These are phyloP conservation scores for Malus orientalis DNA, from an alignment of 306 rosid species.

Conservation along the genomic window DNA sequence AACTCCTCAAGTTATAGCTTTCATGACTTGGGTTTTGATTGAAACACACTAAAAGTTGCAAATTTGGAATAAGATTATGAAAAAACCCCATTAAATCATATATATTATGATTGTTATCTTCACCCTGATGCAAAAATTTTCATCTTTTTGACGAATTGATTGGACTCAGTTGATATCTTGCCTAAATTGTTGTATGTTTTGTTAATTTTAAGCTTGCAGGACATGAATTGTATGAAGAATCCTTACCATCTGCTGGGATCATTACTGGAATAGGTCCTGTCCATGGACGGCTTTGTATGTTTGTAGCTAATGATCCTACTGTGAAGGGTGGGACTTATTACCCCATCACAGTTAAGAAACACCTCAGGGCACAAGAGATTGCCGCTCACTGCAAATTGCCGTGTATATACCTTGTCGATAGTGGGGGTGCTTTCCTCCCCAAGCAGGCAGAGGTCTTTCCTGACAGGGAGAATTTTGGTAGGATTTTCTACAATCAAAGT, in stretches of 20 bases:
- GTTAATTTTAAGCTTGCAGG: conserved; percentile 77
- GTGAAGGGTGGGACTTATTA: conserved; percentile 94
- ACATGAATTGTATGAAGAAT: conserved; percentile 71
- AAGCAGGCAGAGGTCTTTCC: conserved; percentile 98
- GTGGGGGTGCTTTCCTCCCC: conserved; percentile 97
- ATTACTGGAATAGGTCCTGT: conserved; percentile 92
- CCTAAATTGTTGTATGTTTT: conserved; percentile 13
- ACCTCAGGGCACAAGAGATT: conserved; percentile 93
- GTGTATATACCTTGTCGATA: conserved; percentile 88
- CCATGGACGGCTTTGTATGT: conserved; percentile 86
- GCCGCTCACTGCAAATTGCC: conserved; percentile 84
- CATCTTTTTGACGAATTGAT: neutral
- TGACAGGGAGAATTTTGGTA: conserved; percentile 83
- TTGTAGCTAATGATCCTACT: conserved; percentile 93
- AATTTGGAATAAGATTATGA: neutral
- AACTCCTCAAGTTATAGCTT: neutral
- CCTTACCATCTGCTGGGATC: conserved; percentile 81
- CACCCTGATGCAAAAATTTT: too few species aligned
- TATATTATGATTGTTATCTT: neutral
- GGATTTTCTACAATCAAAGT: conserved; percentile 90
- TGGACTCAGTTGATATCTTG: neutral
- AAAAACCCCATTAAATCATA: neutral
- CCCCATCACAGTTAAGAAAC: conserved; percentile 95
- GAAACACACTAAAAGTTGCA: neutral
- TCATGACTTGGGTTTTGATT: neutral